Conservation (phyloP, 257 asterid genomes). For the Solanum rostratum region DNA sequence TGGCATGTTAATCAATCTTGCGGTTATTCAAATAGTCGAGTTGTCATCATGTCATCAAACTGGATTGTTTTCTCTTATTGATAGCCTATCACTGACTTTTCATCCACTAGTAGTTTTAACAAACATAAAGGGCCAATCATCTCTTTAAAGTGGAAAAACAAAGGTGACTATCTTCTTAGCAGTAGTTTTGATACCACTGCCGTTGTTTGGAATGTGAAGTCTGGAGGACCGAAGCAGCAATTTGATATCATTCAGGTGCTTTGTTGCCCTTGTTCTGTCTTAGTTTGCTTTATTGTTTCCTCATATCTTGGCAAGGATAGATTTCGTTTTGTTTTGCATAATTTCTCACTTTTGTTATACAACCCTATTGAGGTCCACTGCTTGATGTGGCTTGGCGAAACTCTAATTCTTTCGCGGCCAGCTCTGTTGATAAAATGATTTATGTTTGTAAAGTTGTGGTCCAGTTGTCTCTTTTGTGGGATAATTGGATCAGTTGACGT, state of each 20-base stretch:
- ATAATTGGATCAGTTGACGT: too few relatives aligned
- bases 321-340: not conserved
- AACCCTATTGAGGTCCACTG: slow-evolving; percentile 45
- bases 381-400: slow-evolving; percentile 96
- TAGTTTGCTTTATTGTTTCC: not conserved
- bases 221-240: slow-evolving; percentile 79
- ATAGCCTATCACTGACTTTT: not conserved
- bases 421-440: slow-evolving; percentile 85
- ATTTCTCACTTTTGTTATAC: not conserved
- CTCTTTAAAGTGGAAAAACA: too few relatives aligned
- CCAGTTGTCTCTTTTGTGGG: too few relatives aligned
- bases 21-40: too few relatives aligned
- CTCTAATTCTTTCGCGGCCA: slow-evolving; percentile 67
- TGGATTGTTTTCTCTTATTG: not conserved
- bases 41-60: not conserved
- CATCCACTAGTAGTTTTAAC: too few relatives aligned
- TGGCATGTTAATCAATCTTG: not conserved
- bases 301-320: not conserved
- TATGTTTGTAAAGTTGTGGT: slow-evolving; percentile 86
- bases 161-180: slow-evolving; percentile 12
- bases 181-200: slow-evolving; percentile 89
- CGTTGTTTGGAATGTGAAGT: slow-evolving; percentile 84
- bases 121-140: too few relatives aligned
- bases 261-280: slow-evolving; percentile 1
- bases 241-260: slow-evolving; percentile 16